Evolutionary conservation across 768 basidiomycete species (phyloP).

Genomic region (Xanthoconium stramineum): DNA sequence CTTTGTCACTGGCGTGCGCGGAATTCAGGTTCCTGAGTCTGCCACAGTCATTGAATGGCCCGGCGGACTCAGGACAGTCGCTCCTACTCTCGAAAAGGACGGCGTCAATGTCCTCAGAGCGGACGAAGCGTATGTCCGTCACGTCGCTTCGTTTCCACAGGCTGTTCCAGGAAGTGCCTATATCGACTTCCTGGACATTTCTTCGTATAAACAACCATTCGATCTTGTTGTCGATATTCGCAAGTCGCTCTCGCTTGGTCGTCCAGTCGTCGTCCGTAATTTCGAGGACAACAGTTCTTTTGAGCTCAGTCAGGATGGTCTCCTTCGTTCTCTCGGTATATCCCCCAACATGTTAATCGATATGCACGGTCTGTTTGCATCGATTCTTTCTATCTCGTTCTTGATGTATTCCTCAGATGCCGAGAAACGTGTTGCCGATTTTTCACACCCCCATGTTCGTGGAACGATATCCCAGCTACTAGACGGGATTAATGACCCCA

Average conservation of each 20-base stretch:
- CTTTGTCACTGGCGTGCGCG: not conserved
- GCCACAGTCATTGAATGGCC: not conserved
- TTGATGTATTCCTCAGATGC: not conserved
- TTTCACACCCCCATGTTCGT: not conserved
- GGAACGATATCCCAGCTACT: not conserved
- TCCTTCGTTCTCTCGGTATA: not conserved
- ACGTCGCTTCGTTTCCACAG: not conserved
- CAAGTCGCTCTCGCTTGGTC: not conserved
- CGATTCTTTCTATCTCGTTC: not conserved
- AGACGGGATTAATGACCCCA: not conserved
- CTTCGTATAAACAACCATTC: not conserved
- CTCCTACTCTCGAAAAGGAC: not conserved
- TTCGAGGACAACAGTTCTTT: not conserved
- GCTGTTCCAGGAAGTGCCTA: not conserved
- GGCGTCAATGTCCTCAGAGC: not conserved
- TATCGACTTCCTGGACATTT: not conserved
- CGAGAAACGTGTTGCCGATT: not conserved
- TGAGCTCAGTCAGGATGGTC: not conserved
- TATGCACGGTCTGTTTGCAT: not conserved
- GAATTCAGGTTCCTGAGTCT: not conserved
- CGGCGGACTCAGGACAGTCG: not conserved
- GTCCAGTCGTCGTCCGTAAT: not conserved
- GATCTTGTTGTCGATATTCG: not conserved
- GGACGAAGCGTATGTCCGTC: not conserved
- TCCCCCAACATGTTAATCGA: not conserved